Conservation (phyloP, 371 early-diverging fungal species). For the Mortierella sp. region DNA sequence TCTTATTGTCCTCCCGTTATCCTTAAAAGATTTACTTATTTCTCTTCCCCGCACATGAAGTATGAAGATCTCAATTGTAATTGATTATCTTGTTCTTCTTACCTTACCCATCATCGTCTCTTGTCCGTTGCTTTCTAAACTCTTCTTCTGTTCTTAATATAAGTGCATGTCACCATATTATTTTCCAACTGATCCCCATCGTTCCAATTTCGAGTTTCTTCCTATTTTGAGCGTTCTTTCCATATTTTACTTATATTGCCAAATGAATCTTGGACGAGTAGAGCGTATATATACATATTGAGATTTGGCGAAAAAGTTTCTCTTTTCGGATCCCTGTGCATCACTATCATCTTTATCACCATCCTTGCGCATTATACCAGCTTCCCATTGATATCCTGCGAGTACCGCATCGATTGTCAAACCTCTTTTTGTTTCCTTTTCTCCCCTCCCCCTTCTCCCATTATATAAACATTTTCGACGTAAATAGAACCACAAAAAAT, state of each 20-base stretch:
- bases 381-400: not conserved
- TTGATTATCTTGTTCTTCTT: not conserved
- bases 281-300: not conserved
- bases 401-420: not conserved
- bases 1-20: too few relatives aligned
- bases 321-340: not conserved
- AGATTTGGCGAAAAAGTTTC: not conserved
- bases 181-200: not conserved
- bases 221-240: not conserved
- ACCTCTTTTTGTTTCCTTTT: not conserved
- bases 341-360: not conserved
- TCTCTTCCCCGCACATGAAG: too few relatives aligned
- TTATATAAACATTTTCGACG: not conserved
- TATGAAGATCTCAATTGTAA: too few relatives aligned
- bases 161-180: not conserved
- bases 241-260: not conserved
- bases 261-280: not conserved
- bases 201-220: conserved; percentile 5
- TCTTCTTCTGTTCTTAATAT: not conserved
- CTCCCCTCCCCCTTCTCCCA: not conserved
- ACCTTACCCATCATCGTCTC: not conserved
- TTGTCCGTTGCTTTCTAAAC: not conserved
- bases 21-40: too few relatives aligned
- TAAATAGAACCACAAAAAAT: not conserved
- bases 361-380: not conserved